Base-by-base conservation (phyloP, 768 basidiomycete genomes). In the Cyclocybe cylindracea region DNA sequence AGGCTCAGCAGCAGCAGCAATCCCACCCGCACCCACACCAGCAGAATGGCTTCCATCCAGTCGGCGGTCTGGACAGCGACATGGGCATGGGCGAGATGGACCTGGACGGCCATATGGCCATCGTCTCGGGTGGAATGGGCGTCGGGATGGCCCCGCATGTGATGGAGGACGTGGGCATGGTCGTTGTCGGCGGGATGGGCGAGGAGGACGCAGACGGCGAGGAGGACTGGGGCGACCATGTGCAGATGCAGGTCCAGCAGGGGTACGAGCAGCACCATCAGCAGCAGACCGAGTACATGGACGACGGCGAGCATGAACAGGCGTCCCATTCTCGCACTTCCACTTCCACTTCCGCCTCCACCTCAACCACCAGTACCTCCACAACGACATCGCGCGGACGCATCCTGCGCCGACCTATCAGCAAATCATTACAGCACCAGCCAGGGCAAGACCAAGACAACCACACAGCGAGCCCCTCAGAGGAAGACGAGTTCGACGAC, bases 201-300 rank as follows among this genome's bases (percentile, higher is more conserved):
- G 63, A 61, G 37, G 58, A 61, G 35, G 60, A 57, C 35, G 55
- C 55, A 11, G 59, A 46, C 4, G 61, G 60, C 10, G 64, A 66
- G 37, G 56, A 61, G 14, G 67, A 69, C 42, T 62, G 65, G 31
- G 66, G 60, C 56, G 48, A 53, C 16, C 60, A 60, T 10, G 29
- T 39, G 4, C 53, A 54, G 19, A 16, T 50, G 8, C 54, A 60
- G 34, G 43, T 40, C 11, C n/a, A 41, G 11, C 54, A 52, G 44
- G 44, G 49, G 36, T 42, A 44, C 14, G 55, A 57, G 13, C 42
- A 43, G 42, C 54, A 58, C 19, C 44, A 52, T 14, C 39, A 54
- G 18, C 63, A 61, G 35, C 33, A 46, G 38, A n/a, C 33, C 51
- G 42, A 55, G 36, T 49, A 41, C 14, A 52, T 45, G 33, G 51